Percentiles rank a stretch among this genome's conserved stretches.
Conservation (phyloP, 2,329 filamentous ascomycete genomes). For the Trichophyton mentagrophytes region DNA sequence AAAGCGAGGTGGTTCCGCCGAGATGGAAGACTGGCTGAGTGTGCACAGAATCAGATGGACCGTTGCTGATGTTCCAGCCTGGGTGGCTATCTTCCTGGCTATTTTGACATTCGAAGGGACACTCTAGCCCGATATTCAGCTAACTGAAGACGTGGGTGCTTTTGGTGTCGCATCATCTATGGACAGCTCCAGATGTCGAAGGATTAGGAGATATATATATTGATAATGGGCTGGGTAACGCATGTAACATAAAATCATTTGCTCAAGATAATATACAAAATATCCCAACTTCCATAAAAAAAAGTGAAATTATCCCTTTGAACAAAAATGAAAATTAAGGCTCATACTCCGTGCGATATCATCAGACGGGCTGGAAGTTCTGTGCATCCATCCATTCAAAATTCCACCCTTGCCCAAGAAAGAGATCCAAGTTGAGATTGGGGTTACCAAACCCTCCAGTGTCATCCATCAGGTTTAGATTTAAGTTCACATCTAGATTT, state of each 20-base stretch:
- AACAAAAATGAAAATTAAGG: neutral
- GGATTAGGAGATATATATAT: too few species aligned
- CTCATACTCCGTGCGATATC: neutral
- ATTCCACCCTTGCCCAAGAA: slow-evolving; percentile 30
- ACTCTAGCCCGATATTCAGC: neutral
- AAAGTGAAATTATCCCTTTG: neutral
- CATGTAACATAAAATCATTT: neutral
- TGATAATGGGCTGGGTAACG: neutral
- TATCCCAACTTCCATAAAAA: neutral
- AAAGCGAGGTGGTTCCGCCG: slow-evolving; percentile 4
- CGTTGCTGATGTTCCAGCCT: slow-evolving; percentile 12
- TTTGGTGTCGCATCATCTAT: too few species aligned
- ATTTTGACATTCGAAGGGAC: slow-evolving; percentile 5
- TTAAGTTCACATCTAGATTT: slow-evolving; percentile 1
- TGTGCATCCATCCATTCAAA: slow-evolving; percentile 24
- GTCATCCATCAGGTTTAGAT: slow-evolving; percentile 4
- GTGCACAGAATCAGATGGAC: slow-evolving; percentile 12
- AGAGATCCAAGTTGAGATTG: slow-evolving; percentile 20
- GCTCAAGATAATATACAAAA: neutral
- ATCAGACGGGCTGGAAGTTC: neutral
- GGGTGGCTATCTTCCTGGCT: slow-evolving; percentile 11
- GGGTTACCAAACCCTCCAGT: slow-evolving; percentile 18
- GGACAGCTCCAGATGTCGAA: too few species aligned
- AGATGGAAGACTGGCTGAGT: slow-evolving; percentile 12
- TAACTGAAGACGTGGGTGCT: too few species aligned